Conservation (phyloP, 2,329 filamentous ascomycete genomes). For the Exophiala sp. region DNA sequence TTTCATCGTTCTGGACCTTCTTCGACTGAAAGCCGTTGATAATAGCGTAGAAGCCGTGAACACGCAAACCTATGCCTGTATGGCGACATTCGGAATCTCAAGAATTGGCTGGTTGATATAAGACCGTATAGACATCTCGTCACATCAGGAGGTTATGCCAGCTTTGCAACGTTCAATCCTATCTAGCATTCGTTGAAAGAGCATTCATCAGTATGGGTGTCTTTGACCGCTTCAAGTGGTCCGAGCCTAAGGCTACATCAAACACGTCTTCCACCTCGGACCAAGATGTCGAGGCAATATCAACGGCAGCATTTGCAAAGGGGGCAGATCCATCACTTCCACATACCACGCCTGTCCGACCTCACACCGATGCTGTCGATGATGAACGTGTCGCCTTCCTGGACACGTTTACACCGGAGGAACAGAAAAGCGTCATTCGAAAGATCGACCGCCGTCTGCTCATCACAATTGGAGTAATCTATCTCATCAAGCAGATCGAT, state of each 20-base stretch:
- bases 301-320: not conserved
- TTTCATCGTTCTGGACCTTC: no score
- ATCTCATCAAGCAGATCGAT: constrained; percentile 1
- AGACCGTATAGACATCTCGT: no score
- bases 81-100: no score
- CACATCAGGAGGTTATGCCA: no score
- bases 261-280: not conserved
- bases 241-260: not conserved
- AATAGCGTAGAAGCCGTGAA: no score
- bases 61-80: no score
- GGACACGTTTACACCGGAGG: not conserved
- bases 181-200: not conserved
- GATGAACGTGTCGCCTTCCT: constrained; percentile 1
- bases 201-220: not conserved
- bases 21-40: no score
- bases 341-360: not conserved
- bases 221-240: not conserved
- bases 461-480: not conserved
- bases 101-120: no score
- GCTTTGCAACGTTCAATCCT: no score
- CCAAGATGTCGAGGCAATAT: not conserved
- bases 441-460: not conserved
- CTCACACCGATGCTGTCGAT: not conserved
- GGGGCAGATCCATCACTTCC: no score
- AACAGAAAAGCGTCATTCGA: not conserved